Evolutionary conservation across 768 basidiomycete genomes (phyloP), one percentile per base, ranked within the genome.

Genomic region (Boletus subcaerulescens): DNA sequence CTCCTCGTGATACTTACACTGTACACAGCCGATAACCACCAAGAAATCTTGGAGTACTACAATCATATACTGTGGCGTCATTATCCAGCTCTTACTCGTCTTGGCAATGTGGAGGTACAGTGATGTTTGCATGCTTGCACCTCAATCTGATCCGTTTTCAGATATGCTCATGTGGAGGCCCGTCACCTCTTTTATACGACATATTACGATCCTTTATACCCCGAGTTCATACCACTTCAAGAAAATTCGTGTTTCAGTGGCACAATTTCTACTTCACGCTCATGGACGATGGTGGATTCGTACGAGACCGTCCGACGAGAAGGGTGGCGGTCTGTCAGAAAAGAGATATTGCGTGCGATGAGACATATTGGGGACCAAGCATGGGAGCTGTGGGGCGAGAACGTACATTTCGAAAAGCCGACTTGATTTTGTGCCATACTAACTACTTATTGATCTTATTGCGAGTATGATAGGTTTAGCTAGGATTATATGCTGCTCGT

Each of bases 181-280:
- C 76, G 68, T 63, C 74, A 80, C 22, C 72, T 83, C 31, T 91
- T 88, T 70, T 75, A 89, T 61, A 86, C 84, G 56, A 85, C 80
- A 55, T 91, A 89, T 60, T 89, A 86, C 62, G 88, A 92, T 65
- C 85, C 89, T 53, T 83, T 88, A 71, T 81, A 87, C 65, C 84
- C 86, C 15, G 85, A 89, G 63, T 77, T 89, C 50, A 80, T 87
- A 65, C 70, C 85, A 42, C 46, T 80, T 76, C 71, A 66, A 68
- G 61, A 54, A 26, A 56, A 39, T 46, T 59, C 69, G 50, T 61
- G 52, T 53, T 64, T 65, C 44, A 52, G 57, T 7, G 61, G 74
- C 65, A 56, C 71, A 65, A 62, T 67, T 71, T 63, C 66, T 63
- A 58, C 67, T 65, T 65, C 72, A 73, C 66, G 56, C 56, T 64